Evolutionary conservation across 371 early-diverging fungal species (phyloP).

Genomic region (Mortierella polycephala): DNA sequence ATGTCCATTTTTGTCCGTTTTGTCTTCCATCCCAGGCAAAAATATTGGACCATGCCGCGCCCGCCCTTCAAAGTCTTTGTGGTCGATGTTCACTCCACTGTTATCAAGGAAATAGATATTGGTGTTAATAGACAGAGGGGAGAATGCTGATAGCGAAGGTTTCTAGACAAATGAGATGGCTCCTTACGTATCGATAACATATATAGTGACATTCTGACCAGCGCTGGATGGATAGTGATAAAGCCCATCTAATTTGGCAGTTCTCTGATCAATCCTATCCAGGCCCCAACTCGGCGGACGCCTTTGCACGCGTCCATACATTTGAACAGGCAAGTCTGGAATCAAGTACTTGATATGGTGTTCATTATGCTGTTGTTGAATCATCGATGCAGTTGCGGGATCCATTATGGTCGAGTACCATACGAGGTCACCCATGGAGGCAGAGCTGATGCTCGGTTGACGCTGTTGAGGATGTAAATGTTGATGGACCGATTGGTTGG

Average conservation of each 20-base stretch:
- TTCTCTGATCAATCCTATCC: slow-evolving; percentile 57
- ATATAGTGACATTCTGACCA: slow-evolving; percentile 71
- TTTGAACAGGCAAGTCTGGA: slow-evolving; percentile 31
- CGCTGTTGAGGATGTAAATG: background rate
- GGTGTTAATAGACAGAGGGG: background rate
- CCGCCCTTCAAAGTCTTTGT: slow-evolving; percentile 77
- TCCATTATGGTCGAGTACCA: slow-evolving; percentile 43
- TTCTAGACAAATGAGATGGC: background rate
- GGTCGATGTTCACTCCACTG: slow-evolving; percentile 66
- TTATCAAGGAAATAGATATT: background rate
- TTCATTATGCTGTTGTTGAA: slow-evolving; percentile 16
- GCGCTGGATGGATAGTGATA: slow-evolving; percentile 44
- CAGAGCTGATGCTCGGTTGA: slow-evolving; percentile 1
- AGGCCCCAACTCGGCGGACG: slow-evolving; percentile 49
- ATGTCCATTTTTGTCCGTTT: slow-evolving; percentile 37
- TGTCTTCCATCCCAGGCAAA: slow-evolving; percentile 40
- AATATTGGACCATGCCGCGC: slow-evolving; percentile 64
- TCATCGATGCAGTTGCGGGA: slow-evolving; percentile 17
- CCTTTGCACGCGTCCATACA: slow-evolving; percentile 33
- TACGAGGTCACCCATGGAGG: slow-evolving; percentile 21
- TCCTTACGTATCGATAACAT: slow-evolving; percentile 77
- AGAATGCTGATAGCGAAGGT: background rate
- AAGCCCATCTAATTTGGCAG: slow-evolving; percentile 33
- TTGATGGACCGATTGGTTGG: background rate
- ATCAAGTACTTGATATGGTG: slow-evolving; percentile 39